Evolutionary conservation across 1,284 basidiomycete species (phyloP), one percentile per base, ranked within the genome.

Genomic region (Pseudozyma thailandica): DNA sequence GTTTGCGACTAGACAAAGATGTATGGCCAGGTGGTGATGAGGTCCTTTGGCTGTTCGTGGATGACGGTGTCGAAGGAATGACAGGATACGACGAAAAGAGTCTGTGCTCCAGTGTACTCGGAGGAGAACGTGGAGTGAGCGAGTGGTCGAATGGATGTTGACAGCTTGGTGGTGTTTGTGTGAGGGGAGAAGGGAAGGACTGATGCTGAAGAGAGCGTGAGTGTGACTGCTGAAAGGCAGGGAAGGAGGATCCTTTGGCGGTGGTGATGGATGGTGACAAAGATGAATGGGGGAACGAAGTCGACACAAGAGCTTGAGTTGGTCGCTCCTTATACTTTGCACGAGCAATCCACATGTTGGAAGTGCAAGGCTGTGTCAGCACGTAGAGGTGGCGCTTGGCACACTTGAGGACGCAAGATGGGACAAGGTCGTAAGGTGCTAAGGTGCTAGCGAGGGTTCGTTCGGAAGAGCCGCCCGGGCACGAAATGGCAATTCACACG

Each of bases 201-300:
- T 30, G 43, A n/a, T 27, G 43, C 3, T 16, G 43, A 8, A 9
- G n/a, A n/a, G 16, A 13, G 15, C 9, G 20, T 8, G 39, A 21
- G 43, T 31, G 43, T 30, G 42, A 23, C 6, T 31, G 43, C 27
- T 12, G 43, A 45, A 28, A 16, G 26, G 27, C 4, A 9, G 26
- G 39, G 21, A 12, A n/a, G 26, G 26, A 27, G 26, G 15, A 27
- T 45, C 27, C 27, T 8, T 45, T 23, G 25, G 43, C 26, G 25
- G 42, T 23, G 39, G n/a, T 45, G 43, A 45, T 18, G 43, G 43
- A 31, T 20, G 43, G 27, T 31, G 43, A 31, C 43, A 6, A 23
- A 31, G 43, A 45, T 31, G 43, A 18, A 45, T 16, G 18, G 27
- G 8, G 16, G 43, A 28, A 27, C 4, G 18, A 45, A n/a, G 27